These are phyloP conservation scores for Myriosclerotinia duriaeana DNA, from an alignment of 2,329 filamentous ascomycete genomes.

Conservation along the genomic window DNA sequence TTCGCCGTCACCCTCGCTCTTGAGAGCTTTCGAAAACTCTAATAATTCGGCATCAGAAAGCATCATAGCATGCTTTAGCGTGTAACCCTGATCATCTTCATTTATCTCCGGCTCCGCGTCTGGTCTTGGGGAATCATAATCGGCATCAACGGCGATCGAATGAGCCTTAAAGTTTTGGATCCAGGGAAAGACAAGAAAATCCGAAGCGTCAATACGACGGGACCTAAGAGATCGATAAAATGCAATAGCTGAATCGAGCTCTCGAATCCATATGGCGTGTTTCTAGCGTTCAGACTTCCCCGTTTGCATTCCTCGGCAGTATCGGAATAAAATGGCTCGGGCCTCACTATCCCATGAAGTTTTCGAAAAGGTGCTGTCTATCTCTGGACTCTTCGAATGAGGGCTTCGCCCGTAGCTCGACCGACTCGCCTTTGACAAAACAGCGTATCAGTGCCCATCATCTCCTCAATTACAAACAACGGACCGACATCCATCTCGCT, in stretches of 20 bases:
- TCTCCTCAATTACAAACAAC: background rate
- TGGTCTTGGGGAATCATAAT: conserved; percentile 30
- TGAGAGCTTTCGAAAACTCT: no score
- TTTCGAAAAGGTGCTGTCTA: background rate
- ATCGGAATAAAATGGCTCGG: background rate
- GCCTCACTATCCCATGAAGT: background rate
- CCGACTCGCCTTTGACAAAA: background rate
- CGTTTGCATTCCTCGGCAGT: background rate
- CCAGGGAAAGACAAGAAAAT: conserved; percentile 38
- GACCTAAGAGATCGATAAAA: conserved; percentile 37
- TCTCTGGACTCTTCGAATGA: background rate
- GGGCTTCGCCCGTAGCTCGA: background rate
- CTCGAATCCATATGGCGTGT: background rate
- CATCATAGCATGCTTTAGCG: background rate
- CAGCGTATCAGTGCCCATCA: no score
- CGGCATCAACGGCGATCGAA: conserved; percentile 27
- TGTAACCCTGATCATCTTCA: background rate
- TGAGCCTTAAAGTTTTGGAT: conserved; percentile 34
- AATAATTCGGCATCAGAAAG: no score
- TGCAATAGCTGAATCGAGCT: background rate
- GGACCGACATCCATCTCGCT: background rate
- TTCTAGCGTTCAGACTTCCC: background rate
- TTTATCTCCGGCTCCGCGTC: background rate
- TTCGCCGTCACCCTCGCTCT: no score
- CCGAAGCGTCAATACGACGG: conserved; percentile 40